A percentile compares a stretch with the other conserved stretches of the same genome.
Evolutionary conservation across 2,329 filamentous ascomycete genomes (phyloP).

Genomic region (Colletotrichum tabaci): DNA sequence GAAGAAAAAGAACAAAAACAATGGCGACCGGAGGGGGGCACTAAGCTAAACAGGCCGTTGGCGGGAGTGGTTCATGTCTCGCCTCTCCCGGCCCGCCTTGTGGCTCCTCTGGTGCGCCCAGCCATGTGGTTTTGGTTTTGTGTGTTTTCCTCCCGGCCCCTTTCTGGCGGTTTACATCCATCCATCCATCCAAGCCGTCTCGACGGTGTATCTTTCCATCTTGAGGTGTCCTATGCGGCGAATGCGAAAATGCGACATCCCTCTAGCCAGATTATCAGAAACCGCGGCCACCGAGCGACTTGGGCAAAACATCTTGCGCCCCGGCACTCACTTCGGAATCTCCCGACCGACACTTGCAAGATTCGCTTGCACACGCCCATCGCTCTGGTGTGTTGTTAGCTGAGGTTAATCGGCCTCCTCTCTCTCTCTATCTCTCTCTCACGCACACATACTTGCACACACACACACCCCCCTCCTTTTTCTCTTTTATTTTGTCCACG

Average conservation of each 20-base stretch:
- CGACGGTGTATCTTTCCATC: constrained; percentile 19
- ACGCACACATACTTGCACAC: no score
- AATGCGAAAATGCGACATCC: constrained; percentile 11
- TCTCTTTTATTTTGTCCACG: constrained; percentile 38
- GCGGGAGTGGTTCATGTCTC: constrained; percentile 6
- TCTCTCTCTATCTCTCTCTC: no score
- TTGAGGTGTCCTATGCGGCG: not conserved
- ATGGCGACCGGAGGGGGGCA: constrained; percentile 24
- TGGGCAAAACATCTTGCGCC: constrained; percentile 6
- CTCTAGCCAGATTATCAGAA: not conserved
- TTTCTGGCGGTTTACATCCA: constrained; percentile 31
- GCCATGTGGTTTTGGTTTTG: constrained; percentile 36
- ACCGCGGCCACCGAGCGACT: constrained; percentile 22
- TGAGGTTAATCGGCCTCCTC: constrained; percentile 19
- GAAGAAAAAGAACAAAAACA: constrained; percentile 9
- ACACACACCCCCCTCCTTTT: no score
- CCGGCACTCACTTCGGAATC: constrained; percentile 40
- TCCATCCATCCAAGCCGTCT: constrained; percentile 14
- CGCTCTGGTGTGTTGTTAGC: constrained; percentile 12
- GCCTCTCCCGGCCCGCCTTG: constrained; percentile 29
- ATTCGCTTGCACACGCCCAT: constrained; percentile 41
- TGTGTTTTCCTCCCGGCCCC: not conserved
- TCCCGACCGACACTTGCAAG: constrained; percentile 35
- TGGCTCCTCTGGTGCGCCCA: constrained; percentile 36
- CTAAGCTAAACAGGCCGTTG: constrained; percentile 19